A percentile compares a stretch with the other conserved stretches of the same genome.
Evolutionary conservation across 2,329 filamentous ascomycete genomes (phyloP).

Genomic region (Xylariaceae sp.): DNA sequence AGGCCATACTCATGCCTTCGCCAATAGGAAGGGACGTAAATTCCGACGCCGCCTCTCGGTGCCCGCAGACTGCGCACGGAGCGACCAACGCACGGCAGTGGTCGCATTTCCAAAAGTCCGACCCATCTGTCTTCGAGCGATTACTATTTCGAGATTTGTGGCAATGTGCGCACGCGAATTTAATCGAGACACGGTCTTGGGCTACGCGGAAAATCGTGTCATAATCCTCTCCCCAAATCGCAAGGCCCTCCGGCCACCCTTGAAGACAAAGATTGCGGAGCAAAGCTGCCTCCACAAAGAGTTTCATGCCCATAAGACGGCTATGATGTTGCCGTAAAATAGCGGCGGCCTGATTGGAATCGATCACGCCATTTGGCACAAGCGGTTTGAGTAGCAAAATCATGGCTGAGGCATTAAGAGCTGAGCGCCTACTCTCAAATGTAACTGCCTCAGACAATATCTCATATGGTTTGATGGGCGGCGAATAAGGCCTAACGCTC

Average conservation of each 20-base stretch:
- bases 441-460: slow-evolving; percentile 49
- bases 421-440: slow-evolving; percentile 52
- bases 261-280: slow-evolving; percentile 55
- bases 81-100: slow-evolving; percentile 49
- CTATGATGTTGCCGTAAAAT: slow-evolving; percentile 56
- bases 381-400: slow-evolving; percentile 54
- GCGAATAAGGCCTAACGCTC: slow-evolving; percentile 9
- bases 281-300: slow-evolving; percentile 56
- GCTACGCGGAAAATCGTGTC: slow-evolving; percentile 48
- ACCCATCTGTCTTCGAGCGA: slow-evolving; percentile 36
- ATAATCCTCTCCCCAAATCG: slow-evolving; percentile 51
- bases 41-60: slow-evolving; percentile 42
- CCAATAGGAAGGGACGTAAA: slow-evolving; percentile 22
- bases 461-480: slow-evolving; percentile 50
- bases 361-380: slow-evolving; percentile 49
- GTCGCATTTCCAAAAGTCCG: slow-evolving; percentile 53
- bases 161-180: slow-evolving; percentile 51
- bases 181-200: slow-evolving; percentile 49
- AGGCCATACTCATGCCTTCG: slow-evolving; percentile 19
- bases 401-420: slow-evolving; percentile 56
- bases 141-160: slow-evolving; percentile 52
- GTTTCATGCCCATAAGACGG: slow-evolving; percentile 53
- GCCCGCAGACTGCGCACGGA: slow-evolving; percentile 54
- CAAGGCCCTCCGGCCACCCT: slow-evolving; percentile 49
- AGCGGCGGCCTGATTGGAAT: slow-evolving; percentile 48